phyloP scores from a whole-genome alignment of 768 basidiomycete genomes.

The Rhodosporidiobolus sp. region DNA sequence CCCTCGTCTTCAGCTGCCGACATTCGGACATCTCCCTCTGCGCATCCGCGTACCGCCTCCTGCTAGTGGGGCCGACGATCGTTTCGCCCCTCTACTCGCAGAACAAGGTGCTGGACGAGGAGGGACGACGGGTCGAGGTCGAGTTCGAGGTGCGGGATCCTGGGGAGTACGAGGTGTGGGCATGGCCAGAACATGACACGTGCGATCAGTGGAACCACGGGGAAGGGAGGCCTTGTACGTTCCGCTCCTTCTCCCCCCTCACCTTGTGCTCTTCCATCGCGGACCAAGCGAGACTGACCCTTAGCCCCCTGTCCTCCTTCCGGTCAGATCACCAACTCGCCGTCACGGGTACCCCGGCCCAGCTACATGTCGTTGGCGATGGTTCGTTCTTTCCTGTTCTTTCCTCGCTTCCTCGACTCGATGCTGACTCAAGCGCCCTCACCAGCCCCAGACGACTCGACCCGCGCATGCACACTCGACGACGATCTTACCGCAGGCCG shows the following conservation, averaged over 20 bases:
- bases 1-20: constrained; percentile 16
- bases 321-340: constrained; percentile 10
- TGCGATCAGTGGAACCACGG: constrained; percentile 17
- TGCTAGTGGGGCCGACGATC: constrained; percentile 18
- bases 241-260: no score
- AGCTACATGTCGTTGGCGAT: not conserved
- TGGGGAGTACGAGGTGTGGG: constrained; percentile 16
- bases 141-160: constrained; percentile 6
- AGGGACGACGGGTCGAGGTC: constrained; percentile 4
- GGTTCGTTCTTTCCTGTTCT: not conserved
- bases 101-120: not conserved
- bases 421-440: no score
- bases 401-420: not conserved
- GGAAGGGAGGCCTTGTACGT: constrained; percentile 12
- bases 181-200: constrained; percentile 15
- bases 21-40: constrained; percentile 17
- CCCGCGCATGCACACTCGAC: not conserved
- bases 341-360: constrained; percentile 5
- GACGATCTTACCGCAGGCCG: constrained; percentile 13
- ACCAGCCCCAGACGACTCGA: not conserved
- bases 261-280: no score
- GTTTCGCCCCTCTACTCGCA: not conserved
- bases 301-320: not conserved
- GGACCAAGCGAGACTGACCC: not conserved
- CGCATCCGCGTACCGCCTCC: constrained; percentile 13